phyloP scores from a whole-genome alignment of 139 green algal genomes.

The Volvox reticuliferus region DNA sequence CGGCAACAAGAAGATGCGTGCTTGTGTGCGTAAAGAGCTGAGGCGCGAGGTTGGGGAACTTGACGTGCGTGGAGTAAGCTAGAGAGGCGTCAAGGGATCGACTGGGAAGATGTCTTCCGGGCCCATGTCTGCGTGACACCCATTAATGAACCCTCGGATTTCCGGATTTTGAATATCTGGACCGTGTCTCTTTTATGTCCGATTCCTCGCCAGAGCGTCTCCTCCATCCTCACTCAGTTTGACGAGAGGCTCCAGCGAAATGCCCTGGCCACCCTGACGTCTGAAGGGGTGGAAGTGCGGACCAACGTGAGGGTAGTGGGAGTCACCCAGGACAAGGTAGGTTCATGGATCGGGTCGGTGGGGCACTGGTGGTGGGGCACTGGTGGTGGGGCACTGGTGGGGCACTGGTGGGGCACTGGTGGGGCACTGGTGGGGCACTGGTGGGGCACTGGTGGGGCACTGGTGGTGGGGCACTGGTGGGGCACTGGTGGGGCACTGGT shows the following conservation, averaged over 20 bases:
- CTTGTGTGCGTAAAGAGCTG: no score
- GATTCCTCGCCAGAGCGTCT: neutral
- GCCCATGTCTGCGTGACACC: neutral
- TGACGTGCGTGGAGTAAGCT: no score
- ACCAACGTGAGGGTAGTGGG: constrained; percentile 61
- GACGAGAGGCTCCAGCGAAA: constrained; percentile 55
- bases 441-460: no score
- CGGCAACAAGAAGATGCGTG: no score
- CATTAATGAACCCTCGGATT: neutral
- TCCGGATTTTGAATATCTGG: neutral
- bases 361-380: neutral
- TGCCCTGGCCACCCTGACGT: constrained; percentile 64
- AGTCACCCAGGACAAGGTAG: constrained; percentile 42
- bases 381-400: no score
- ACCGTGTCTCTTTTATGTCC: neutral
- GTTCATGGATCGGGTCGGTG: neutral
- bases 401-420: no score
- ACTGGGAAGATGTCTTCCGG: neutral
- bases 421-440: no score
- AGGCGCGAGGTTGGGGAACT: no score
- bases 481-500: no score
- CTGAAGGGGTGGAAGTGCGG: constrained; percentile 63
- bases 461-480: no score
- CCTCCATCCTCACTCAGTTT: constrained; percentile 74
- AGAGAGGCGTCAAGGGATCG: no score